Base-by-base conservation (phyloP, 768 basidiomycete species). In the Hebeloma cylindrosporum region DNA sequence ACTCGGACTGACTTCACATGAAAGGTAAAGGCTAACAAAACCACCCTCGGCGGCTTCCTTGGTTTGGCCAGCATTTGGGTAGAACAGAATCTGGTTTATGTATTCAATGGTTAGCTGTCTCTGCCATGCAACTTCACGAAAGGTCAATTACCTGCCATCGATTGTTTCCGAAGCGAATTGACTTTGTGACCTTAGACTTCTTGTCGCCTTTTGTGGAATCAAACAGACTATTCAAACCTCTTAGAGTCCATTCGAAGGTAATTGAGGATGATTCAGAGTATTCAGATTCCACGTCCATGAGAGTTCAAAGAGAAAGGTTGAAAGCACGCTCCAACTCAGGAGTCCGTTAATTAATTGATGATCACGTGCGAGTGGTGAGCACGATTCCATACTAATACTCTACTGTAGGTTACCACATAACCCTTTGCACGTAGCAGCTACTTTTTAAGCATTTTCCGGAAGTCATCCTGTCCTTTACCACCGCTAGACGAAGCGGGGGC, bases 151-250 rank as follows among this genome's bases (percentile, higher is more conserved):
- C 85, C 70, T 85, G 85, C 85, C 85, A 88, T 39, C 75, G 70
- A 8, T 83, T 87, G n/a, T 71, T 79, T 10, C 88, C 89, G 50
- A 92, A 92, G 59, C 75, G 78, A 40, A 75, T 70, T 3, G 86
- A 89, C 63, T 86, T 89, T 17, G 79, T 87, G 13, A 80, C 82
- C 52, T 85, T 87, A 2, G 84, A 87, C 61, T 89, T 90, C 14
- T 73, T 61, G 18, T 88, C 85, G n/a, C 88, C 86, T 56, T 82
- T 83, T 47, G 83, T 88, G 16, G 77, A 72, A 27, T 93, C 91
- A 49, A 92, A 93, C 21, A 92, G 62, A 34, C 70, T 69, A 61
- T 81, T 85, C 45, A 93, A 71, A 3, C 80, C 83, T 23, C 73
- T 72, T 20, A 93, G 68, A 1, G 79, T 82, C 91, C 91, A 93